Evolutionary conservation across 2,329 filamentous ascomycete species (phyloP), one percentile per base, ranked within the genome.

Genomic region (Cylindrodendrum hubeiense): DNA sequence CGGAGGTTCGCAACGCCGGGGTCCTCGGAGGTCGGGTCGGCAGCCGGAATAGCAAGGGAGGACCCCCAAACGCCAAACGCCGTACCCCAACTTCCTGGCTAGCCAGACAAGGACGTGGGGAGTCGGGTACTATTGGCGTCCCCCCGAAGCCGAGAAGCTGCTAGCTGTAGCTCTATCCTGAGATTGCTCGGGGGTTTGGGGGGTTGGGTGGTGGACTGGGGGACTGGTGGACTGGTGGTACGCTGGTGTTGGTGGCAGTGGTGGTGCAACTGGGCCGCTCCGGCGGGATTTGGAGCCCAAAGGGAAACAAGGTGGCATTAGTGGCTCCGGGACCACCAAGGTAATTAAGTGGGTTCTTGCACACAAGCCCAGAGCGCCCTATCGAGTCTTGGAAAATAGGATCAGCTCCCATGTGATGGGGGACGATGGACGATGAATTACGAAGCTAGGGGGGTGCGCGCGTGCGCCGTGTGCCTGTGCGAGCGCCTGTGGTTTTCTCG

Each of bases 231-330:
- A 19, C 37, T 41, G 13, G 37, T 12, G 6, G n/a, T 22, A 21
- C n/a, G 7, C 39, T 21, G 33, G 12, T 37, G 34, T n/a, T 37
- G 5, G 34, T 12, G 28, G 24, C 34, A 46, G 60, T 33, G 39
- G 21, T 39, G 28, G 55, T 41, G 54, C 37, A 39, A 39, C 43
- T 46, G 39, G 54, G 54, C 54, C 44, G 60, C 60, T 26, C 60
- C 54, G 39, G 62, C 62, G 57, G 57, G 57, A 51, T 51, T 60
- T 50, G 39, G 28, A 56, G 54, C 59, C 62, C 65, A 46, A 67
- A 55, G 50, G 51, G 59, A 70, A 74, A 74, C 71, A 74, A 74
- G 71, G 71, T 74, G 70, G 71, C 70, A 73, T 74, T 72, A 72
- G 71, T 72, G 71, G 69, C 67, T 60, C 69, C 66, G 64, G 56